Base-by-base conservation (phyloP, 164 flowering plant species). In the Hamamelis virginiana region DNA sequence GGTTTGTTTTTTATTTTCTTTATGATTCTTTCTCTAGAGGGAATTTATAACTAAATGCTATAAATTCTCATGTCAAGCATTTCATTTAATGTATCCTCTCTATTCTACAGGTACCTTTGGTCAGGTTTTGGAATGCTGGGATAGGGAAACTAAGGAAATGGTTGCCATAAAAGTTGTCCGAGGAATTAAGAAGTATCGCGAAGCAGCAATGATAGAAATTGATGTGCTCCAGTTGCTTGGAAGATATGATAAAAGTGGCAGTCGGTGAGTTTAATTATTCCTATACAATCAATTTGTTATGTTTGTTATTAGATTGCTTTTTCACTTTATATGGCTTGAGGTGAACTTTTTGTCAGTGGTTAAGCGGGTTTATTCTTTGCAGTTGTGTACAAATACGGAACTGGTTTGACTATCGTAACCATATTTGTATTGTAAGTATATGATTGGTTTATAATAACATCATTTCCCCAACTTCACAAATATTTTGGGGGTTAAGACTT, bases 91-190 rank as follows among this genome's bases (percentile, higher is more conserved):
- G 15, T 60, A 26, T 44, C 15, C 19, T 56, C 19, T 56, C 19
- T n/a, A 14, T 59, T 63, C 26, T 70, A 11, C 78, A 83, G 86
- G 86, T 19, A 83, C 86, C 13, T 83, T 83, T 72, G 86, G 86
- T 18, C 86, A 79, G 74, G 86, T 83, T 63, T 57, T 83, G 63
- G 82, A 83, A 66, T 83, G 86, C 65, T 83, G 77, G 80, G 86
- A 83, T 52, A 78, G 81, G 61, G 86, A 79, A 71, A 56, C 50
- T 25, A 77, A 65, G 19, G 81, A 79, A 52, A 71, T 72, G 77
- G 86, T 83, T 56, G 86, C 86, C 48, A 80, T 83, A 19, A 81
- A 83, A 77, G 77, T 83, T 73, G 78, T 83, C 16, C 64, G 84
- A 18, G 75, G 83, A 25, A 73, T 78, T 19, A 81, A 81, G 66